Percentiles rank a stretch among this genome's conserved stretches.
Evolutionary conservation across 495 filamentous ascomycete genomes (phyloP).

Genomic region (Annulohypoxylon stygium): DNA sequence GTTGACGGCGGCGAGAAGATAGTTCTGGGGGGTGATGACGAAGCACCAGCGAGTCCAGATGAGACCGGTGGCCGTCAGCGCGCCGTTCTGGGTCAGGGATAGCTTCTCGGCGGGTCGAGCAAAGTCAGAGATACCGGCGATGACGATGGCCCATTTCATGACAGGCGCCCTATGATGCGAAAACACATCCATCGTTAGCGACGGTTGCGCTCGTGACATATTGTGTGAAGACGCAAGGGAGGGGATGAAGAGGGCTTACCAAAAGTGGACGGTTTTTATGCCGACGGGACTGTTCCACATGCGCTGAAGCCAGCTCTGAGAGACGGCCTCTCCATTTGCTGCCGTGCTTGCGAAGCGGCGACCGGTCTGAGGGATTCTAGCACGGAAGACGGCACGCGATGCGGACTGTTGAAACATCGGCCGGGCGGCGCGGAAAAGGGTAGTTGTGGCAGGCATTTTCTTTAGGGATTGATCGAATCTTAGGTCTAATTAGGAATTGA

Average conservation of each 20-base stretch:
- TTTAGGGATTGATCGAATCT: conserved; percentile 16
- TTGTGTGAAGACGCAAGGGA: not conserved
- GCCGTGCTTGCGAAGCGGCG: conserved; percentile 77
- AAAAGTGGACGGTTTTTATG: conserved; percentile 98
- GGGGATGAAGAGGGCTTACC: conserved; percentile 63
- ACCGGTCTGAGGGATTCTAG: conserved; percentile 63
- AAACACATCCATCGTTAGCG: conserved; percentile 1
- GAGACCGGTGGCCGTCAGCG: conserved; percentile 86
- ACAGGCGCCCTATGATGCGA: conserved; percentile 81
- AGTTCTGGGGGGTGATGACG: conserved; percentile 93
- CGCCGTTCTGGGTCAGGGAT: conserved; percentile 89
- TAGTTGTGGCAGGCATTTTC: conserved; percentile 55
- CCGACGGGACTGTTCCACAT: conserved; percentile 90
- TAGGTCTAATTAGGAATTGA: conserved; percentile 26
- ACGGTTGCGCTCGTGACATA: conserved; percentile 17
- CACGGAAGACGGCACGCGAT: conserved; percentile 62
- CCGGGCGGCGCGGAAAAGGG: conserved; percentile 65
- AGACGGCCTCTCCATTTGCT: conserved; percentile 52
- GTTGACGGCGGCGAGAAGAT: conserved; percentile 93
- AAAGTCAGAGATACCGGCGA: conserved; percentile 93
- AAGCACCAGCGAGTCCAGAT: conserved; percentile 99
- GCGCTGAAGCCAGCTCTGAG: conserved; percentile 73
- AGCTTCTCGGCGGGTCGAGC: conserved; percentile 91
- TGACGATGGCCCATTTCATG: conserved; percentile 96
- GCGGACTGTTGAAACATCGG: conserved; percentile 57